Evolutionary conservation across 768 basidiomycete genomes (phyloP), one percentile per base, ranked within the genome.

Genomic region (Cyathus striatus): DNA sequence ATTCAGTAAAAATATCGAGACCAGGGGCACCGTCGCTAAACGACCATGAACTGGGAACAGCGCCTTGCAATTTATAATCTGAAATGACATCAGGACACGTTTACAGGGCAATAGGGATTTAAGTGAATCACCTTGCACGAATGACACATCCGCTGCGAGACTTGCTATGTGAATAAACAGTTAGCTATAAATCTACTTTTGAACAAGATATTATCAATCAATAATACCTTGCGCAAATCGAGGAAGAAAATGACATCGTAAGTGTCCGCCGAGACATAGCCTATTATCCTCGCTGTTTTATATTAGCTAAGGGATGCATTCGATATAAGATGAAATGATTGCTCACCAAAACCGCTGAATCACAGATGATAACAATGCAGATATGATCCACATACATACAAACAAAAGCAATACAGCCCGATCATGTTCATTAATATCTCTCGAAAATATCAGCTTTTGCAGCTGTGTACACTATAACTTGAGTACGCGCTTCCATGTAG

Each of bases 201-300:
- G n/a, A n/a, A n/a, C n/a, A n/a, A n/a, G n/a, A n/a, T n/a, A n/a
- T n/a, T n/a, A n/a, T n/a, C n/a, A n/a, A 18, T 32, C 12, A 32
- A 32, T 32, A 32, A 16, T 40, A 70, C 73, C 68, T 53, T 51
- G 46, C 14, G 62, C 67, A 4, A 75, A 45, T 25, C 53, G 54
- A 0, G 73, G 74, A 13, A 69, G 47, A 42, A 70, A 70, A 43
- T 68, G 52, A 3, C 58, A 55, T 35, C 68, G 63, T 2, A 73
- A 52, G 33, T 60, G 57, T 1, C 58, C 65, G 6, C 51, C 52
- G 18, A 55, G n/a, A 38, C 37, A 13, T 43, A 59, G 43, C 35
- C 47, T 44, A 18, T 48, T 42, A 50, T 63, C 49, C 9, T 42
- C 40, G 23, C 49, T 43, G 18, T 20, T 4, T 18, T n/a, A 40